phyloP scores from a whole-genome alignment of 768 basidiomycete genomes.

The Lepiota subincarnata region DNA sequence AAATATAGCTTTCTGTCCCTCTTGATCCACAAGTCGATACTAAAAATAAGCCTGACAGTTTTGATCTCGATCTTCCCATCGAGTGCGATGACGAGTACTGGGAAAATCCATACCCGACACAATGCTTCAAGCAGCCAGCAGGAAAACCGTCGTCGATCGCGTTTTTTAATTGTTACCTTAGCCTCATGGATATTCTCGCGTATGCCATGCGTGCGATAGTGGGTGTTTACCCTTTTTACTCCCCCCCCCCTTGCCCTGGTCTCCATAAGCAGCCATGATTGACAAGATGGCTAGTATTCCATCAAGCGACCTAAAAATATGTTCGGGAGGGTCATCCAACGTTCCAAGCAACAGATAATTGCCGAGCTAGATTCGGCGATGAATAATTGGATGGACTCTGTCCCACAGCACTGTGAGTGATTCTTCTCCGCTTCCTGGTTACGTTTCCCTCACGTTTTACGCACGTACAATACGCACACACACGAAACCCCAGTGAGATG shows the following conservation, averaged over 20 bases:
- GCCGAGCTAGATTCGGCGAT: conserved; percentile 71
- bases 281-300: conserved; percentile 48
- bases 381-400: conserved; percentile 72
- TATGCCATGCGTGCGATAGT: conserved; percentile 59
- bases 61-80: conserved; percentile 64
- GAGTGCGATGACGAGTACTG: conserved; percentile 72
- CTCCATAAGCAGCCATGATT: not conserved
- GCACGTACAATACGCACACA: not conserved
- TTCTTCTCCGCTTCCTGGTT: not conserved
- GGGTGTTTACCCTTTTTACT: conserved; percentile 16
- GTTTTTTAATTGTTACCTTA: conserved; percentile 52
- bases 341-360: conserved; percentile 62
- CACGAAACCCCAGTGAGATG: conserved; percentile 32
- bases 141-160: conserved; percentile 50
- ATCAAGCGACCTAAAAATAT: conserved; percentile 57
- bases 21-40: too few relatives aligned
- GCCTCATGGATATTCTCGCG: conserved; percentile 57
- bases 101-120: conserved; percentile 33
- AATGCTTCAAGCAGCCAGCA: conserved; percentile 56
- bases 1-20: conserved; percentile 4
- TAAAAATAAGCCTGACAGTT: conserved; percentile 32
- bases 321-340: conserved; percentile 39
- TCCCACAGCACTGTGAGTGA: conserved; percentile 55
- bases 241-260: too few relatives aligned
- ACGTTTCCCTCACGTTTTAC: too few relatives aligned